Evolutionary conservation across 352 stramenopile species (phyloP), one percentile per base, ranked within the genome.

Genomic region (Phytophthora cryptogea): DNA sequence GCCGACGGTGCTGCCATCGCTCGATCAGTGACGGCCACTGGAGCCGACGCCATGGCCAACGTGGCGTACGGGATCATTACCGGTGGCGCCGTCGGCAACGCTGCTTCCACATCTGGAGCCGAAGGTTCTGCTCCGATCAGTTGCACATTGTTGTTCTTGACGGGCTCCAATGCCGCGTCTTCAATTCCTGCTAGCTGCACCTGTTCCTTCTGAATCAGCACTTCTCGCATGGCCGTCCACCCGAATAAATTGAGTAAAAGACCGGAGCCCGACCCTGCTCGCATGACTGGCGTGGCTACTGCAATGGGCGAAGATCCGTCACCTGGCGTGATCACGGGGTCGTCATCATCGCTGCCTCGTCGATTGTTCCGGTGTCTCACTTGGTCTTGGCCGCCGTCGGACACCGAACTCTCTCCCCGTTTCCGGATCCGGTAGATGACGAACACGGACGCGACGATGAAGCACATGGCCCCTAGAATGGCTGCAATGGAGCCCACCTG

Each of bases 131-230:
- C 51, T 53, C 82, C 73, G 32, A 82, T 67, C 41, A 89, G 60
- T 54, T 89, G 72, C 35, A 89, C 70, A 30, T 78, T 73, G 46
- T 68, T 60, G 14, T 69, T 72, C 17, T 63, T 69, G 27, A 74
- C 65, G 1, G 76, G 69, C 8, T 76, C 75, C 39, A 78, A 45
- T 6, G 68, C 50, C 16, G 50, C 44, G 39, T 78, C 64, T 27
- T 86, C 61, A 14, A 78, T 48, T 0, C 67, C 72, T 10, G 63
- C 54, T 4, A 62, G 54, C 14, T 76, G 65, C 33, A 79, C 48
- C 51, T 88, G 78, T 43, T 88, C 78, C 28, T 78, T 78, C 30
- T 72, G 64, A 48, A 84, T 72, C 54, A 87, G 49, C 40, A 80
- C 72, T 30, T 83, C 67, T 13, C 79, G 66, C 45, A 81, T 68